A percentile compares a stretch with the other conserved stretches of the same genome.
These are phyloP conservation scores for Penicillium sclerotigenum DNA, from an alignment of 2,329 filamentous ascomycete genomes.

Conservation along the genomic window DNA sequence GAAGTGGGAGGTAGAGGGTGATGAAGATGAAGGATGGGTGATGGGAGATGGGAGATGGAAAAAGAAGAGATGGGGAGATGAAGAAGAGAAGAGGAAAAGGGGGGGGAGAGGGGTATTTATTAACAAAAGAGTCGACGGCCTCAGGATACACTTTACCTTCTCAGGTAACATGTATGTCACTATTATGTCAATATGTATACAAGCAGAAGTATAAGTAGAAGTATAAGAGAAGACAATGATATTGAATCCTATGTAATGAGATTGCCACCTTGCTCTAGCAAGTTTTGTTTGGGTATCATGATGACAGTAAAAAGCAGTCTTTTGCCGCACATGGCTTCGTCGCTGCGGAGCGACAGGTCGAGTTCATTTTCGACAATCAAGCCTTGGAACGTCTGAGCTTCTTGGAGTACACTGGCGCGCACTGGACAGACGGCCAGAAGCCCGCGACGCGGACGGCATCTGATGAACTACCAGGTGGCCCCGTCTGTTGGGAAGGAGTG, in stretches of 20 bases:
- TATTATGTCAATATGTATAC: not conserved
- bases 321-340: slow-evolving; percentile 1
- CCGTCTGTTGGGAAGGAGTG: not conserved
- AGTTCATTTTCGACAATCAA: slow-evolving; percentile 4
- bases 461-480: slow-evolving; percentile 1
- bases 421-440: slow-evolving; percentile 8
- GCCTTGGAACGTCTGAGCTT: not conserved
- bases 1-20: not conserved
- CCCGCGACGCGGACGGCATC: slow-evolving; percentile 2
- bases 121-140: not conserved
- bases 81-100: slow-evolving; percentile 1
- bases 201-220: not conserved
- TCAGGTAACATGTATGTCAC: not conserved
- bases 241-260: slow-evolving; percentile 6
- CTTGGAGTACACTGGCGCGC: slow-evolving; percentile 4
- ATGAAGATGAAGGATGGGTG: not conserved
- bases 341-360: not conserved
- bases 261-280: slow-evolving; percentile 7
- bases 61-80: not conserved
- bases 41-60: not conserved
- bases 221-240: not conserved
- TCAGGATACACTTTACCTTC: not conserved
- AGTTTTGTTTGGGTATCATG: slow-evolving; percentile 7
- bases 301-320: slow-evolving; percentile 4
- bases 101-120: not conserved